Evolutionary conservation across 352 stramenopile genomes (phyloP), one percentile per base, ranked within the genome.

Genomic region (Stephanocyclus meneghinianus): DNA sequence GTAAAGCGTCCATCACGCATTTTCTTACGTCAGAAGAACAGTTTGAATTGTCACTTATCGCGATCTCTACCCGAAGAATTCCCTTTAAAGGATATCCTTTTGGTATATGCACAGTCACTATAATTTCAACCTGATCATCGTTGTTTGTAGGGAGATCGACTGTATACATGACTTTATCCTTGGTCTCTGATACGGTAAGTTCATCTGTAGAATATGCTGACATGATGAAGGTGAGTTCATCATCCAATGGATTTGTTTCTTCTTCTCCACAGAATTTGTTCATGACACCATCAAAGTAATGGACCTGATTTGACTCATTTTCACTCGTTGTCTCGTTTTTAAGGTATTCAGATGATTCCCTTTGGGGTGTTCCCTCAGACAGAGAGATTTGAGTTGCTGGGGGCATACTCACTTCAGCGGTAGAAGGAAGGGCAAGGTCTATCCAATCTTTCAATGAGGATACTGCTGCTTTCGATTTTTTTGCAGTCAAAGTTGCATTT

Each of bases 181-280:
- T 69, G 40, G 47, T 55, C 2, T 75, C 44, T 7, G 53, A 62
- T 13, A 62, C 11, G 7, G 29, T 18, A 56, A 81, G 59, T 47
- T 81, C 74, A 6, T 81, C 45, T 40, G 30, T 10, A 30, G 48
- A 62, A 61, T 76, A 81, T n/a, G 74, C 74, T 48, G 74, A 81
- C 21, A 29, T 42, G 32, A 81, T 70, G 44, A 81, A 81, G 16
- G 55, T 55, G 15, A 81, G 50, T 30, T 81, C 74, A 60, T 81
- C 74, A 35, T 76, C 26, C 8, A 81, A 26, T n/a, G 44, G 48
- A 21, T 60, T 42, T 40, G 21, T 35, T 16, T 44, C 40, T 29
- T 74, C 37, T n/a, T 80, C 72, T 21, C 30, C 26, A 56, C 15
- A 66, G 51, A 57, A 26, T 45, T 26, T 18, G 37, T 67, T 40